These are phyloP conservation scores for Hypoxylon sp. DNA, from an alignment of 2,329 filamentous ascomycete genomes.

Conservation along the genomic window DNA sequence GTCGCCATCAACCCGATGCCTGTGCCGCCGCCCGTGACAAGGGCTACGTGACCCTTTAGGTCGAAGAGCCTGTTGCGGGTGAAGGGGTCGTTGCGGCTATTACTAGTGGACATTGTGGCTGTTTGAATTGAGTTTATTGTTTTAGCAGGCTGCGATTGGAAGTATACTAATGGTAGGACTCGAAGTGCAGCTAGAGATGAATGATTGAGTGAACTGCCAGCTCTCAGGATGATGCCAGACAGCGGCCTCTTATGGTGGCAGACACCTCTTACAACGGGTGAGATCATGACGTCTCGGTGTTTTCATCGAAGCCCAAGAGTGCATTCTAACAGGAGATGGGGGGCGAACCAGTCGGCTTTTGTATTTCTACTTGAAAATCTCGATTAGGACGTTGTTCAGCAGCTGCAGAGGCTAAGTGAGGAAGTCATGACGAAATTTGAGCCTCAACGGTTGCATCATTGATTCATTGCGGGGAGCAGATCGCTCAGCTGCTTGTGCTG, in stretches of 20 bases:
- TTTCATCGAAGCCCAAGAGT: conserved; percentile 28
- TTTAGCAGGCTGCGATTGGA: conserved; percentile 11
- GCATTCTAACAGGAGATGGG: conserved; percentile 26
- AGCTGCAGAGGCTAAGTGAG: conserved; percentile 5
- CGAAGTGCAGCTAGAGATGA: conserved; percentile 1
- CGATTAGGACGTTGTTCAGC: conserved; percentile 5
- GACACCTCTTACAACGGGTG: conserved; percentile 34
- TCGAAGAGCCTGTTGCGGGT: conserved; percentile 59
- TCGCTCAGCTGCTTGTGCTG: not conserved
- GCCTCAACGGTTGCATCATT: conserved; percentile 38
- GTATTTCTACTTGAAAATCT: conserved; percentile 11
- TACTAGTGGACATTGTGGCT: conserved; percentile 50
- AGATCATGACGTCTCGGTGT: conserved; percentile 49
- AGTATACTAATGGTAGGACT: conserved; percentile 15
- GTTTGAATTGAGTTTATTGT: conserved; percentile 16
- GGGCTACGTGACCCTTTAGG: conserved; percentile 60
- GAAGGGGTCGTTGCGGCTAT: conserved; percentile 52
- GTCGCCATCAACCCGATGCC: conserved; percentile 79
- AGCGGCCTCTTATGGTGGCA: conserved; percentile 41
- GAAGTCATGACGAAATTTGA: conserved; percentile 45
- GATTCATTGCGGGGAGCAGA: conserved; percentile 37
- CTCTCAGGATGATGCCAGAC: conserved; percentile 27
- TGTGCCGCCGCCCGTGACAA: conserved; percentile 68
- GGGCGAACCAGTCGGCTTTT: conserved; percentile 11
- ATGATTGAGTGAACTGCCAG: conserved; percentile 12